Evolutionary conservation across 768 basidiomycete species (phyloP), one percentile per base, ranked within the genome.

Genomic region (Botryobasidium botryosum): DNA sequence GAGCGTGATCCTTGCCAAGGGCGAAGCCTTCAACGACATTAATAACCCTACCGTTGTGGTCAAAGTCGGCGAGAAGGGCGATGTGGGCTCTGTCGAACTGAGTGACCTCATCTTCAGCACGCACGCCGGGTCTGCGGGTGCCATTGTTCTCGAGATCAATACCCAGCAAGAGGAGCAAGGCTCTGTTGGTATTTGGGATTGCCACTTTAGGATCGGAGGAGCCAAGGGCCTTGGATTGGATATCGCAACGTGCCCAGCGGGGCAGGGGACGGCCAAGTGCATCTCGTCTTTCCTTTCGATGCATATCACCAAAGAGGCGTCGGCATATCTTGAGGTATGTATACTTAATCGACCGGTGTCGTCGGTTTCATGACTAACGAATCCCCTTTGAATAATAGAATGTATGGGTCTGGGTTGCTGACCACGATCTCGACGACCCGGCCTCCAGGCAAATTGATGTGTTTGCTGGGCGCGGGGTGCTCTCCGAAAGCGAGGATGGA

Each of bases 391-490:
- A 8, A 8, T 17, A 33, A 8, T 33, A 59, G 31, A 51, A 52
- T 42, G 25, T 23, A 23, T 85, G 82, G 83, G 64, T 82, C 6
- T 86, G 83, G 83, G 62, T 69, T 18, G 79, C 82, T 15, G 84
- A 87, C 53, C 83, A 87, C 53, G 75, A 82, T 46, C 67, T 84
- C 20, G 83, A 85, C 47, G 63, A 65, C 18, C 57, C 66, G 38
- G 61, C 67, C 21, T 49, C 55, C 10, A 58, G 62, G 6, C 72
- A 77, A 52, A 59, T 74, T 35, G 68, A 69, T 4, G 53, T 79
- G n/a, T 85, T 68, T 56, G 60, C 57, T 6, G 83, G 79, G 0
- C 71, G 83, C 15, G 83, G 83, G 1, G 70, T 86, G 33, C 59
- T 82, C 10, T 79, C 78, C 1, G 73, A 85, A 56, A 8, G 10